These are phyloP conservation scores for Clonostachys rosea DNA, from an alignment of 2,329 filamentous ascomycete genomes.

Conservation along the genomic window DNA sequence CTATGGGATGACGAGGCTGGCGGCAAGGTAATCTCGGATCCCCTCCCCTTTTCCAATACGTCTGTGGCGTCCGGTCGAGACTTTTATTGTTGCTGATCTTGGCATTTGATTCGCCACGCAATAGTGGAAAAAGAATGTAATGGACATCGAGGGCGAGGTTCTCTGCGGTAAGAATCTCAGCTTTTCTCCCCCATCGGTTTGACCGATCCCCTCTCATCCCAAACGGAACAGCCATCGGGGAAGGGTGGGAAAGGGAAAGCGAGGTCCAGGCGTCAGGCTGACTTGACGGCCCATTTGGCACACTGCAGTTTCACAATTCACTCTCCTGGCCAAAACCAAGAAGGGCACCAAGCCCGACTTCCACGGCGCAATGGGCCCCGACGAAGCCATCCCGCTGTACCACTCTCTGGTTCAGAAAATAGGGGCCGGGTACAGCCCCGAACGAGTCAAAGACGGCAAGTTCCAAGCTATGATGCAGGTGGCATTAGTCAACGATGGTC, in stretches of 20 bases:
- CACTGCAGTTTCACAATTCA: conserved; percentile 85
- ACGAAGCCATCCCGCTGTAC: conserved; percentile 78
- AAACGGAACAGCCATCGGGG: too few relatives aligned
- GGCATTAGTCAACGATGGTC: conserved; percentile 80
- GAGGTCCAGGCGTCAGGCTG: background rate
- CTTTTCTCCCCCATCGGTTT: too few relatives aligned
- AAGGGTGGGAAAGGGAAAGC: too few relatives aligned
- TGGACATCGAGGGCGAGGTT: conserved; percentile 85
- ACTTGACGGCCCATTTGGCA: background rate
- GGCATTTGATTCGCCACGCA: background rate
- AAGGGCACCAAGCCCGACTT: conserved; percentile 97
- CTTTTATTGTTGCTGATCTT: conserved; percentile 9
- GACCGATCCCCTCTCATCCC: too few relatives aligned
- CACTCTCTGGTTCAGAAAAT: conserved; percentile 78
- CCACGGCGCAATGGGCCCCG: conserved; percentile 75
- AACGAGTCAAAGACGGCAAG: conserved; percentile 86
- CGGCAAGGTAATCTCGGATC: conserved; percentile 44
- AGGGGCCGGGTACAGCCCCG: conserved; percentile 62
- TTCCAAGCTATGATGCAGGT: conserved; percentile 99
- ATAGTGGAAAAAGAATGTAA: conserved; percentile 86
- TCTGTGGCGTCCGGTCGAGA: background rate
- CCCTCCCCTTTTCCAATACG: background rate
- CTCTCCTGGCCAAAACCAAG: conserved; percentile 85
- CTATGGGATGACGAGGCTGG: conserved; percentile 84
- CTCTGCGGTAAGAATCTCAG: conserved; percentile 67